These are phyloP conservation scores for Zygoascus tannicola DNA, from an alignment of 805 yeast species.

Conservation along the genomic window DNA sequence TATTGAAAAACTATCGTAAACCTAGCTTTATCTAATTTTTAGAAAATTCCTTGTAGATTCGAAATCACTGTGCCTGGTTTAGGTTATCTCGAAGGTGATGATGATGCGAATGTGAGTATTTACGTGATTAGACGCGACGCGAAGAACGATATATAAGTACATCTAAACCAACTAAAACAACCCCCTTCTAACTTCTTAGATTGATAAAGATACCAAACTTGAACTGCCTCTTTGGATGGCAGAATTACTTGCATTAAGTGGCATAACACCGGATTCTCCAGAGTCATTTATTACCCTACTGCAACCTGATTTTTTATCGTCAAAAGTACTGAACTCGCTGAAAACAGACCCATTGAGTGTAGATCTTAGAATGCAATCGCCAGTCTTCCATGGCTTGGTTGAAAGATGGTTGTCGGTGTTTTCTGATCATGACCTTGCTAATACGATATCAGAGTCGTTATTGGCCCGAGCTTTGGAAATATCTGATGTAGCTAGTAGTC, in stretches of 20 bases:
- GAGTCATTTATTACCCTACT: conserved; percentile 54
- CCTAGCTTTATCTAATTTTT: conserved; percentile 39
- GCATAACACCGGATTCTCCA: conserved; percentile 16
- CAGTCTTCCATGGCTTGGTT: conserved; percentile 61
- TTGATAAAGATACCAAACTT: conserved; percentile 50
- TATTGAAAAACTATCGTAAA: not conserved
- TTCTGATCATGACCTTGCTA: conserved; percentile 52
- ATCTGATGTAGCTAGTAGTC: conserved; percentile 56
- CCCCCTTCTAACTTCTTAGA: conserved; percentile 25
- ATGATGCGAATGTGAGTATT: conserved; percentile 41
- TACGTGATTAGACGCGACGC: too few relatives aligned
- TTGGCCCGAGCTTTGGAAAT: conserved; percentile 60
- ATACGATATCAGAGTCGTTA: conserved; percentile 43
- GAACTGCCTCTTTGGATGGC: conserved; percentile 90
- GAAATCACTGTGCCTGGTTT: conserved; percentile 71
- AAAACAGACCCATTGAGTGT: conserved; percentile 58
- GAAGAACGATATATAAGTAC: not conserved
- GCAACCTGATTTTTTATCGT: conserved; percentile 60
- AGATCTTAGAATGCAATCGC: conserved; percentile 56
- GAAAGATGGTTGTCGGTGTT: conserved; percentile 72
- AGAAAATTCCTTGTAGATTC: conserved; percentile 70
- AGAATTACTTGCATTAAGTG: conserved; percentile 50
- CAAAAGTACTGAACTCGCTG: conserved; percentile 68
- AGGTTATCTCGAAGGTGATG: conserved; percentile 78
- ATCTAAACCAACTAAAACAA: not conserved